Base-by-base conservation (phyloP, 306 rosid species). In the Prunus mira region DNA sequence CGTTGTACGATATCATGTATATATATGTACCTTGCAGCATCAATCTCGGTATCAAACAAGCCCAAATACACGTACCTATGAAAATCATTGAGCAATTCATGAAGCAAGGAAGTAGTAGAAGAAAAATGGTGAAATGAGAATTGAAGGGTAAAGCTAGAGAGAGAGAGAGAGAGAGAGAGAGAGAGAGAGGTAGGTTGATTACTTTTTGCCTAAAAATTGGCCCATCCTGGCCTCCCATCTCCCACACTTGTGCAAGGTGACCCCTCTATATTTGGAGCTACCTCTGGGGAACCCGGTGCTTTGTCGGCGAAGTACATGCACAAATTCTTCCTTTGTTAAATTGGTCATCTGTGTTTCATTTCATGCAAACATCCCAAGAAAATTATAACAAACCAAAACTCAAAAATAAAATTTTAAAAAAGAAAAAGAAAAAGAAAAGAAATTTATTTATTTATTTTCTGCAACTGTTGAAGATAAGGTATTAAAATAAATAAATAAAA, bases 141-240 rank as follows among this genome's bases (percentile, higher is more conserved):
- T 2, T 38, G 43, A 38, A 38, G 43, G 43, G 43, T 7, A 38
- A 1, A 34, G 43, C 6, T 34, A 34, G 41, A 38, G 43, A 6
- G 43, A 34, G 41, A 34, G 41, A 34, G 41, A 32, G 25, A 30
- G 32, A 30, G 32, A 30, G 32, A 27, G 41, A 34, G 41, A 34
- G 41, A 34, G 43, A 38, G 9, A 38, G 43, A 38, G 43, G 43
- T 38, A 38, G 43, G 43, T 38, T 38, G 20, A 34, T 54, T 89
- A 96, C 99, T 96, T 96, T 92, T 90, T 96, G 79, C 99, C 98
- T 71, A 96, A 80, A 86, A 96, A 96, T 81, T 96, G 99, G 63
- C 98, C 99, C 99, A 96, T 96, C 60, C 99, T 67, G 18, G 99
- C 99, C 28, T 96, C 99, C 99, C 99, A 96, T 89, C 99, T 88